phyloP scores from a whole-genome alignment of 1,284 basidiomycete species.

The Sporisorium sorghi region DNA sequence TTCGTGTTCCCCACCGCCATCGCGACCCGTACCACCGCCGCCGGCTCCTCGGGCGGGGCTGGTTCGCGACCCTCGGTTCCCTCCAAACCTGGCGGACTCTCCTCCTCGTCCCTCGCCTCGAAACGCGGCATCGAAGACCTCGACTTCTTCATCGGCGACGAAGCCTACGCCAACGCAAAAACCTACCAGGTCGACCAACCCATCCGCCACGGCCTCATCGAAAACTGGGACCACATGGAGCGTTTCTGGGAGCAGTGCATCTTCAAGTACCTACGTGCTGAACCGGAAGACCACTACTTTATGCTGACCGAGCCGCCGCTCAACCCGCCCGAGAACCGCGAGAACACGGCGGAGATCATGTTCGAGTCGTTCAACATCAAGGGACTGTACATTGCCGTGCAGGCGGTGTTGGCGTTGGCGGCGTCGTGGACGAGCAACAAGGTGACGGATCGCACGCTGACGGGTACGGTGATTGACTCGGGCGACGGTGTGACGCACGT shows the following conservation, averaged over 20 bases:
- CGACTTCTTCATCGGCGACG: conserved; percentile 99
- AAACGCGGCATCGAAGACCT: conserved; percentile 99
- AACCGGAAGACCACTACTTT: conserved; percentile 99
- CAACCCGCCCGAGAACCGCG: conserved; percentile 94
- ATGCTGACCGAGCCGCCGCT: conserved; percentile 99
- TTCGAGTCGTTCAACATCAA: conserved; percentile 98
- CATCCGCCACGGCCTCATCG: conserved; percentile 97
- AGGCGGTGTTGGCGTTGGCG: conserved; percentile 96
- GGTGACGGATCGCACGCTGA: conserved; percentile 97
- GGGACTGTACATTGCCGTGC: conserved; percentile 96
- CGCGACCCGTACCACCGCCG: conserved; percentile 62
- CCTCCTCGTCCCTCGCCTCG: conserved; percentile 75
- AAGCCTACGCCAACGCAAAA: conserved; percentile 93
- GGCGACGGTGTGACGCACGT: conserved; percentile 99
- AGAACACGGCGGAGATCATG: conserved; percentile 97
- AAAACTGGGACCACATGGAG: conserved; percentile 99
- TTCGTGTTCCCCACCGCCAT: conserved; percentile 73
- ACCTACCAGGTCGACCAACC: conserved; percentile 93
- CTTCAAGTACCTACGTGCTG: conserved; percentile 98
- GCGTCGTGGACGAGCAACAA: too few relatives aligned
- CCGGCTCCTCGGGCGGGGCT: conserved; percentile 40
- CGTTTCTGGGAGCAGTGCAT: conserved; percentile 99
- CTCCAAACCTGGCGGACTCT: conserved; percentile 76
- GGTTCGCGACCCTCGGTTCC: conserved; percentile 78
- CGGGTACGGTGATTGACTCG: conserved; percentile 97